Percentiles rank a stretch among this genome's conserved stretches.
phyloP scores from a whole-genome alignment of 2,329 filamentous ascomycete species.

The Aurifilum marmelostoma region DNA sequence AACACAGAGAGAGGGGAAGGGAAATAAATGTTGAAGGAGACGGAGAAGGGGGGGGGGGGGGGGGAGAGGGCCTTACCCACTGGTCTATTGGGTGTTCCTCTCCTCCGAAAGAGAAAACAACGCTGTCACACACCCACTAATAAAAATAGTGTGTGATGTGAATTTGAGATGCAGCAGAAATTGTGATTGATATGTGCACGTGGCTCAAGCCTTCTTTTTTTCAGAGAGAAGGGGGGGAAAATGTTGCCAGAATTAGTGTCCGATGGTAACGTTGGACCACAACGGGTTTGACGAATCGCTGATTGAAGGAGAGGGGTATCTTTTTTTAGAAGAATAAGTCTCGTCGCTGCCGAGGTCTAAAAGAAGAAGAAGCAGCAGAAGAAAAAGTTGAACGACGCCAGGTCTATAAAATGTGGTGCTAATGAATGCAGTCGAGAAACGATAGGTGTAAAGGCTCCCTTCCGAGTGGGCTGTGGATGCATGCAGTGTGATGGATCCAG shows the following conservation, averaged over 20 bases:
- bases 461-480: constrained; percentile 13
- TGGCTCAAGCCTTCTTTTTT: constrained; percentile 25
- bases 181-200: constrained; percentile 29
- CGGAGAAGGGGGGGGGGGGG: too few species aligned
- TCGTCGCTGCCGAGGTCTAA: constrained; percentile 12
- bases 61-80: not conserved
- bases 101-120: not conserved
- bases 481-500: constrained; percentile 17
- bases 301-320: constrained; percentile 22
- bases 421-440: constrained; percentile 21
- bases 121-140: not conserved
- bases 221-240: not conserved
- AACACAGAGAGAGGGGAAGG: too few species aligned
- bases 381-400: constrained; percentile 25
- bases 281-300: constrained; percentile 12
- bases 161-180: constrained; percentile 32
- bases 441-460: constrained; percentile 1
- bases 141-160: constrained; percentile 30
- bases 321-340: constrained; percentile 11
- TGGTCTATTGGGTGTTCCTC: not conserved
- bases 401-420: constrained; percentile 25
- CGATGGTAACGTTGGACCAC: not conserved
- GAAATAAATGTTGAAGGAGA: too few species aligned
- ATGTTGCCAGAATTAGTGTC: constrained; percentile 16
- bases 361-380: constrained; percentile 8